These are phyloP conservation scores for Ichthyophthirius multifiliis DNA, from an alignment of 169 alveolate genomes.

Conservation along the genomic window DNA sequence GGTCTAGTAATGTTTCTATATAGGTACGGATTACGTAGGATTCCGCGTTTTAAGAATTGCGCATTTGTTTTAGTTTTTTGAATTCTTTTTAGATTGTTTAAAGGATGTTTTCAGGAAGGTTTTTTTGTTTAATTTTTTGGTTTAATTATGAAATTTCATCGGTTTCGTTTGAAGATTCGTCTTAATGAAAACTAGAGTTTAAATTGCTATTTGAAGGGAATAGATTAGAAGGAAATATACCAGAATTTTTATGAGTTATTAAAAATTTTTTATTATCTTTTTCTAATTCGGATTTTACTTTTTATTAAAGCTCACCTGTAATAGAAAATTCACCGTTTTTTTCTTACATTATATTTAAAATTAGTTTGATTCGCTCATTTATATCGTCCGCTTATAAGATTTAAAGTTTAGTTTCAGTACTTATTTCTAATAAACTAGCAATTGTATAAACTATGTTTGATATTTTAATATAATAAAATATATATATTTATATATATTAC, in stretches of 20 bases:
- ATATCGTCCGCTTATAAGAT: not conserved
- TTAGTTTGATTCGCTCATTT: not conserved
- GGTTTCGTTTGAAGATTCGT: not conserved
- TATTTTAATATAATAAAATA: too few relatives aligned
- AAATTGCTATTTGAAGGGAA: not conserved
- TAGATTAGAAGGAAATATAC: too few relatives aligned
- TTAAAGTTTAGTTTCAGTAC: not conserved
- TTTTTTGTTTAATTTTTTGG: not conserved
- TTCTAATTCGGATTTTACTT: not conserved
- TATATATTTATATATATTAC: too few relatives aligned
- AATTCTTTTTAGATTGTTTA: too few relatives aligned
- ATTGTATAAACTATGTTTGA: constrained; percentile 5
- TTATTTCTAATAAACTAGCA: not conserved
- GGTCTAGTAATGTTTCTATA: constrained; percentile 48
- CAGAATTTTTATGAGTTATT: too few relatives aligned
- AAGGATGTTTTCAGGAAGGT: constrained; percentile 21
- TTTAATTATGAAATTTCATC: constrained; percentile 16
- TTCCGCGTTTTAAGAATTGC: constrained; percentile 49
- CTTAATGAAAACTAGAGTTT: not conserved
- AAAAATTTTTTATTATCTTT: not conserved
- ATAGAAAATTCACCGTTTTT: not conserved
- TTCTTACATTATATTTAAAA: not conserved
- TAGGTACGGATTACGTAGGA: constrained; percentile 60
- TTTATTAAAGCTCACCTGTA: not conserved
- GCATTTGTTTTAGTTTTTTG: too few relatives aligned